These are phyloP conservation scores for Afroboletus lepidellus DNA, from an alignment of 1,284 basidiomycete species.

Conservation along the genomic window DNA sequence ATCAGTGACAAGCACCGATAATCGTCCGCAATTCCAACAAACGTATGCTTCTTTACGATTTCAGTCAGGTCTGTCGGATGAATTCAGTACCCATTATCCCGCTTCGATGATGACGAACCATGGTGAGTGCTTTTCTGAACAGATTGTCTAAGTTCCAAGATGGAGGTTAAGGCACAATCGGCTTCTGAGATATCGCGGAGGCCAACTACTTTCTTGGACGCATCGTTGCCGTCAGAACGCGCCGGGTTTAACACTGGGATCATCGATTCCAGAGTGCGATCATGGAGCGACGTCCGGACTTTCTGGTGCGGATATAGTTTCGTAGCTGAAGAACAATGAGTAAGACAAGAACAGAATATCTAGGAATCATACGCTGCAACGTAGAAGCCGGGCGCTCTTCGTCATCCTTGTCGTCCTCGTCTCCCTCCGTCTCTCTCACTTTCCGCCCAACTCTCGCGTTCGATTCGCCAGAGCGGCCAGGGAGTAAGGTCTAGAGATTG, in stretches of 20 bases:
- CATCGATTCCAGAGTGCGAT: constrained; percentile 94
- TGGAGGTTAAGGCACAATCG: constrained; percentile 78
- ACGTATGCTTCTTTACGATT: constrained; percentile 84
- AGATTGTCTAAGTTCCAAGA: constrained; percentile 64
- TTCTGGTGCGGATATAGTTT: constrained; percentile 81
- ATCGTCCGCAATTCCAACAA: constrained; percentile 91
- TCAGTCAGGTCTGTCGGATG: constrained; percentile 67
- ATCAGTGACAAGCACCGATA: constrained; percentile 75
- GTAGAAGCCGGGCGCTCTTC: constrained; percentile 9
- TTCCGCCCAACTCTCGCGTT: constrained; percentile 46
- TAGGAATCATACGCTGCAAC: constrained; percentile 17
- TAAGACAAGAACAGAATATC: not conserved
- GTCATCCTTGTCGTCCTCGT: constrained; percentile 35
- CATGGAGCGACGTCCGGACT: constrained; percentile 85
- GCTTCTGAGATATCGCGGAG: constrained; percentile 73
- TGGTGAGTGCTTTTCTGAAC: constrained; percentile 64
- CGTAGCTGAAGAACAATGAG: constrained; percentile 35
- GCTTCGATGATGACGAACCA: constrained; percentile 48
- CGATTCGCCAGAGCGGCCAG: constrained; percentile 46
- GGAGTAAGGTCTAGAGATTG: constrained; percentile 55
- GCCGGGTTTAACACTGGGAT: constrained; percentile 62
- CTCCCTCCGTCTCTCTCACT: constrained; percentile 28
- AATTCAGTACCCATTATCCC: not conserved
- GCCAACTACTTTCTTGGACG: constrained; percentile 28
- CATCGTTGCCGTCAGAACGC: constrained; percentile 27